phyloP scores from a whole-genome alignment of 768 basidiomycete species.

The Tulasnella calospora region DNA sequence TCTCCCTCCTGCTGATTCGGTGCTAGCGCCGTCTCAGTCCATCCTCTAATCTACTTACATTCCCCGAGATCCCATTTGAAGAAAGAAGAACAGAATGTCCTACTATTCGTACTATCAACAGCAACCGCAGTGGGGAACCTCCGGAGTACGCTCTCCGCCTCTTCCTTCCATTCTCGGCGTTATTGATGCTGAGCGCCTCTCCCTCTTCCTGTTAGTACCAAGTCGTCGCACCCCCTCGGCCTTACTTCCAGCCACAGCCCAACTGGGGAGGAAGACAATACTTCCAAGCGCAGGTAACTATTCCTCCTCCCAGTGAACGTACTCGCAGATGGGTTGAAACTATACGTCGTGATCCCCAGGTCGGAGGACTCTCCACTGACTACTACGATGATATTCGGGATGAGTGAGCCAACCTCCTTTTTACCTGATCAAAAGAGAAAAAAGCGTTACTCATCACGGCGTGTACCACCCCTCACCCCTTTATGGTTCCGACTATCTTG shows the following conservation, averaged over 20 bases:
- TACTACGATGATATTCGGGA: slow-evolving; percentile 29
- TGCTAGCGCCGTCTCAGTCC: slow-evolving; percentile 1
- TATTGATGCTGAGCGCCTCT: slow-evolving; percentile 3
- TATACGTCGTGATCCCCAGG: background rate
- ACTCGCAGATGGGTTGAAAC: background rate
- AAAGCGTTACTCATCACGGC: slow-evolving; percentile 6
- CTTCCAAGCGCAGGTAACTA: slow-evolving; percentile 21
- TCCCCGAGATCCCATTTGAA: slow-evolving; percentile 1
- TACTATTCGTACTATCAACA: slow-evolving; percentile 33
- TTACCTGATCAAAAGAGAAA: background rate
- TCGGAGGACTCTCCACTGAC: slow-evolving; percentile 25
- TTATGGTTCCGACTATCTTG: slow-evolving; percentile 31
- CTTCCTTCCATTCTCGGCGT: background rate
- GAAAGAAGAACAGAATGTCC: slow-evolving; percentile 28
- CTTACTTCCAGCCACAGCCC: slow-evolving; percentile 31
- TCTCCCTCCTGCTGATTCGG: slow-evolving; percentile 9
- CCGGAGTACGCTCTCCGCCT: slow-evolving; percentile 10
- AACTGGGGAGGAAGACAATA: slow-evolving; percentile 27
- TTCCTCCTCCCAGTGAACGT: background rate
- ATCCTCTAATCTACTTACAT: background rate
- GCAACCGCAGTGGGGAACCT: slow-evolving; percentile 31
- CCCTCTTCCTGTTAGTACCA: slow-evolving; percentile 25
- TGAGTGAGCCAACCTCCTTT: slow-evolving; percentile 28
- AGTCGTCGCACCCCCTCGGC: slow-evolving; percentile 30
- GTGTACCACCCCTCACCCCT: slow-evolving; percentile 7